Evolutionary conservation across 345 rosid genomes (phyloP).

Genomic region (Bruguiera parviflora): DNA sequence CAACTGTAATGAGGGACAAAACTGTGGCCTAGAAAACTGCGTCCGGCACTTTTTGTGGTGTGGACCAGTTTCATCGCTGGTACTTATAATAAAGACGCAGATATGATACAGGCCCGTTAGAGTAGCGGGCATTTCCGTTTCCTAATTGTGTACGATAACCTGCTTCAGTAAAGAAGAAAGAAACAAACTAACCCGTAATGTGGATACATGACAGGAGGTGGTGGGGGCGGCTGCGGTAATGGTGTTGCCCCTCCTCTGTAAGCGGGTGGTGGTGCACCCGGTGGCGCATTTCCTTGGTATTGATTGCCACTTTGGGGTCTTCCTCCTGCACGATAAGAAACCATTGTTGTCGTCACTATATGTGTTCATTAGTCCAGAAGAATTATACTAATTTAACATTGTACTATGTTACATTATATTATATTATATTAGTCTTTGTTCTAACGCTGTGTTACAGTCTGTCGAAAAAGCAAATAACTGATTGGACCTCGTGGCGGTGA

Average conservation of each 20-base stretch:
- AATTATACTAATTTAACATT: too few relatives aligned
- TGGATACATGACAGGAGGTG: conserved; percentile 46
- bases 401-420: background rate
- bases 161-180: conserved; percentile 10
- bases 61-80: conserved; percentile 16
- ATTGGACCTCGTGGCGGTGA: conserved; percentile 73
- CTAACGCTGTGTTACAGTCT: background rate
- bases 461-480: background rate
- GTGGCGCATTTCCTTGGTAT: conserved; percentile 37
- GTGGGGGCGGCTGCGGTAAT: conserved; percentile 32
- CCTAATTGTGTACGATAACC: background rate
- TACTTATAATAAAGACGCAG: too few relatives aligned
- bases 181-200: conserved; percentile 50
- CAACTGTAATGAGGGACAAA: conserved; percentile 9
- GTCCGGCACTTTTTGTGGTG: background rate
- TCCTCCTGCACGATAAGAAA: conserved; percentile 34
- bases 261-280: conserved; percentile 35
- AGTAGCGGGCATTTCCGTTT: conserved; percentile 9
- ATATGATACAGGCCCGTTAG: too few relatives aligned
- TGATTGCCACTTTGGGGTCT: conserved; percentile 61
- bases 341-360: background rate
- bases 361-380: too few relatives aligned
- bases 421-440: background rate
- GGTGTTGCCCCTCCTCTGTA: conserved; percentile 50
- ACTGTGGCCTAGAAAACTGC: background rate